Evolutionary conservation across 371 early-diverging fungal genomes (phyloP).

Genomic region (Amoeboaphelidium occidentale): DNA sequence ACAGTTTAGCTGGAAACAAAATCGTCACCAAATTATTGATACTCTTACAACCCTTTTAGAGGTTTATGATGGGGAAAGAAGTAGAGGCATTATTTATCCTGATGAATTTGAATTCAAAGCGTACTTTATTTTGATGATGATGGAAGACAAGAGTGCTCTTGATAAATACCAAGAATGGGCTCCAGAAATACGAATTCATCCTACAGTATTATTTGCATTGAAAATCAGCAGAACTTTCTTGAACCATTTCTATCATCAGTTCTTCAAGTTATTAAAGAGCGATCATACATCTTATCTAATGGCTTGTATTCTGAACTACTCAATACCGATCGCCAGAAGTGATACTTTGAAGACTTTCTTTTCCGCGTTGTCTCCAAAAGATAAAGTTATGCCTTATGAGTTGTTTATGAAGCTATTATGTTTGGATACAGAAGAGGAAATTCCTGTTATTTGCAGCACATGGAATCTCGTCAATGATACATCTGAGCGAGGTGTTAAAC

Average conservation of each 20-base stretch:
- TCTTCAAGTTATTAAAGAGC: slow-evolving; percentile 36
- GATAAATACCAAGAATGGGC: slow-evolving; percentile 32
- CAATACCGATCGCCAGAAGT: too few relatives aligned
- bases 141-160: slow-evolving; percentile 36
- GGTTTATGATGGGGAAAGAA: slow-evolving; percentile 48
- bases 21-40: slow-evolving; percentile 36
- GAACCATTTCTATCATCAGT: slow-evolving; percentile 8
- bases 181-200: slow-evolving; percentile 6
- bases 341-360: too few relatives aligned
- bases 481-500: too few relatives aligned
- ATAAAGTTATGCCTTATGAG: too few relatives aligned
- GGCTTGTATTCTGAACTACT: slow-evolving; percentile 52
- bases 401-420: too few relatives aligned
- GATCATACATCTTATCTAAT: slow-evolving; percentile 32
- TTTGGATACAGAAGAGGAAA: too few relatives aligned
- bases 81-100: slow-evolving; percentile 21
- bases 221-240: slow-evolving; percentile 2
- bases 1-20: slow-evolving; percentile 61
- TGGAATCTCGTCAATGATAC: too few relatives aligned
- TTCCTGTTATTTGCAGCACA: too few relatives aligned
- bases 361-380: too few relatives aligned
- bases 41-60: slow-evolving; percentile 12
- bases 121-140: slow-evolving; percentile 45
- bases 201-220: slow-evolving; percentile 1
- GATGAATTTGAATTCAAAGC: slow-evolving; percentile 77